Evolutionary conservation across 495 filamentous ascomycete genomes (phyloP).

Genomic region (Xylaria intraflava): DNA sequence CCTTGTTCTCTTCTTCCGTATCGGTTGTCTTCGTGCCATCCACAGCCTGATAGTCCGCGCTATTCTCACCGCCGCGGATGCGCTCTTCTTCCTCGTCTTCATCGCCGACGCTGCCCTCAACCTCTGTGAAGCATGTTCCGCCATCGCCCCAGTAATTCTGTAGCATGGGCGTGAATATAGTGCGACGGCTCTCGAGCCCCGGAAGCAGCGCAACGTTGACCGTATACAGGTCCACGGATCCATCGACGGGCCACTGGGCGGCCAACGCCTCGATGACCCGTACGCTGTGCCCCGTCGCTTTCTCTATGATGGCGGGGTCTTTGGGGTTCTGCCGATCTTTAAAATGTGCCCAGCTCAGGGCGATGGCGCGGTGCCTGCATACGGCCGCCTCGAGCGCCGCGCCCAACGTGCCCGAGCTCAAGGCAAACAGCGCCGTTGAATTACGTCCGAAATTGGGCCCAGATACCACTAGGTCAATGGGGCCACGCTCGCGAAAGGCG

Average conservation of each 20-base stretch:
- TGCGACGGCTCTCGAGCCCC: conserved; percentile 57
- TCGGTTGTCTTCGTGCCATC: conserved; percentile 14
- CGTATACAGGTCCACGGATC: conserved; percentile 67
- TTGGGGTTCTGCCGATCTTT: conserved; percentile 54
- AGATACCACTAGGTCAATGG: conserved; percentile 77
- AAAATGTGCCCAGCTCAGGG: conserved; percentile 83
- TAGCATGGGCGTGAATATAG: conserved; percentile 74
- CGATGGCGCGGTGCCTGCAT: conserved; percentile 68
- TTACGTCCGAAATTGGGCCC: conserved; percentile 96
- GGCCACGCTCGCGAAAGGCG: conserved; percentile 72
- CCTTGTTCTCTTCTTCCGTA: conserved; percentile 18
- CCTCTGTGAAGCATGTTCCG: conserved; percentile 78
- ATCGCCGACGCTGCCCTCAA: conserved; percentile 54
- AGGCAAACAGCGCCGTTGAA: conserved; percentile 83
- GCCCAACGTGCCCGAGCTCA: conserved; percentile 84
- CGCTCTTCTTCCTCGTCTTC: conserved; percentile 59
- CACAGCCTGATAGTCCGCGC: neutral
- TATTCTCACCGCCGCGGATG: conserved; percentile 54
- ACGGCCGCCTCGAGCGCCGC: conserved; percentile 90
- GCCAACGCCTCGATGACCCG: conserved; percentile 70
- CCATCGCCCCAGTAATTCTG: conserved; percentile 73
- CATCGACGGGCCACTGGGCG: conserved; percentile 61
- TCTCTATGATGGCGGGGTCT: conserved; percentile 68
- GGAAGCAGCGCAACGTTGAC: conserved; percentile 81
- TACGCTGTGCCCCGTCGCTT: conserved; percentile 62